Percentiles rank a stretch among this genome's conserved stretches.
Conservation (phyloP, 1,284 basidiomycete species). For the Singerocomus rubriflavus region DNA sequence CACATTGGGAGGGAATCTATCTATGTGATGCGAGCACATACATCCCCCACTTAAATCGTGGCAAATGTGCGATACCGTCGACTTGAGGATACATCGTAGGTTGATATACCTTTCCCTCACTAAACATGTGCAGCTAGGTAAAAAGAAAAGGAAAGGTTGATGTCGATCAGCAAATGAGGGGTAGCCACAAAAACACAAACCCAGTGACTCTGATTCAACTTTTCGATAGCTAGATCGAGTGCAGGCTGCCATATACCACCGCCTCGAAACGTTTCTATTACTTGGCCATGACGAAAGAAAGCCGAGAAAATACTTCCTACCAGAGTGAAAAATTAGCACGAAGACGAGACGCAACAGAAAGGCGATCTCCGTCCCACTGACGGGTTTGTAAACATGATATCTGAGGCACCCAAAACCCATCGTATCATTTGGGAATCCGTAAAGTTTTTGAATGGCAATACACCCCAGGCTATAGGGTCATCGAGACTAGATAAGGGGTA, state of each 20-base stretch:
- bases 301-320: slow-evolving; percentile 66
- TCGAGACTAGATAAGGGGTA: slow-evolving; percentile 50
- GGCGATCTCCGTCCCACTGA: slow-evolving; percentile 37
- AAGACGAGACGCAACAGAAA: neutral
- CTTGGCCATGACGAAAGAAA: slow-evolving; percentile 91
- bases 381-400: slow-evolving; percentile 96
- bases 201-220: slow-evolving; percentile 83
- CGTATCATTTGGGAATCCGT: slow-evolving; percentile 61
- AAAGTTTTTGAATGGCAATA: slow-evolving; percentile 67
- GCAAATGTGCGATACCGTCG: slow-evolving; percentile 46
- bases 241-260: slow-evolving; percentile 88
- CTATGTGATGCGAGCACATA: slow-evolving; percentile 43
- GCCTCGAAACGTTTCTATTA: slow-evolving; percentile 90
- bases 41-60: slow-evolving; percentile 97
- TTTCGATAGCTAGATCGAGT: slow-evolving; percentile 77
- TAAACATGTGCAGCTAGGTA: slow-evolving; percentile 84
- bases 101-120: slow-evolving; percentile 92
- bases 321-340: slow-evolving; percentile 18
- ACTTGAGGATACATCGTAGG: slow-evolving; percentile 49
- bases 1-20: neutral
- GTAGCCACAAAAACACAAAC: slow-evolving; percentile 40
- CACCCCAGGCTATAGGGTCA: slow-evolving; percentile 80
- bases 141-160: neutral
- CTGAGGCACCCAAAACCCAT: slow-evolving; percentile 89
- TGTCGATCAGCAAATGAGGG: neutral